Evolutionary conservation across 345 rosid genomes (phyloP).

Genomic region (Rubroshorea leprosula): DNA sequence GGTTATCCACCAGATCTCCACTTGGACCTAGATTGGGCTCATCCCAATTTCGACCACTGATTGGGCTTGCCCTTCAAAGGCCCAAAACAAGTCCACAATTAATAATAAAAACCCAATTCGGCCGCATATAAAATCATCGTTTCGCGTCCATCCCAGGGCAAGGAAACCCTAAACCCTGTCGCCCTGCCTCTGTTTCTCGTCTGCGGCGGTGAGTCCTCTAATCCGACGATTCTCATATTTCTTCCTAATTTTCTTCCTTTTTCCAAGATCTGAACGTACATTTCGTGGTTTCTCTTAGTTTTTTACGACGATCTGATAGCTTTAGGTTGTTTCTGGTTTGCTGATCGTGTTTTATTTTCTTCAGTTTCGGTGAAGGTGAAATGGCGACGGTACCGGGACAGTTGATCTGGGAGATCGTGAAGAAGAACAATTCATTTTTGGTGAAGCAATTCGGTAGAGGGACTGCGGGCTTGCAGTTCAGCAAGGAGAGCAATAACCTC

Average conservation of each 20-base stretch:
- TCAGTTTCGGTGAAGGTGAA: neutral
- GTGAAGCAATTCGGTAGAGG: slow-evolving; percentile 77
- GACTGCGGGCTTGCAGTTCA: slow-evolving; percentile 47
- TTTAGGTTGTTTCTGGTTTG: too few species aligned
- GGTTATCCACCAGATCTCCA: too few species aligned
- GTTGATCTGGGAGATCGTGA: slow-evolving; percentile 75
- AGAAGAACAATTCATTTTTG: slow-evolving; percentile 65
- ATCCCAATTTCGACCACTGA: too few species aligned
- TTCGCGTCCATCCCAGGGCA: neutral
- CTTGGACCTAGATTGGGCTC: too few species aligned
- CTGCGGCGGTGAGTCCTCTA: neutral
- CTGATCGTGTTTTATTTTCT: neutral
- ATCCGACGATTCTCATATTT: too few species aligned
- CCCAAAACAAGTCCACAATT: too few species aligned
- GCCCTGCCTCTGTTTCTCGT: neutral
- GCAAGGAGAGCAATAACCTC: slow-evolving; percentile 71
- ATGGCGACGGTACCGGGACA: slow-evolving; percentile 75
- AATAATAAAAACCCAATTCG: neutral
- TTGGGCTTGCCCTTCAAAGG: too few species aligned
- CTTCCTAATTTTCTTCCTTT: too few species aligned
- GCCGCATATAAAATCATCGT: neutral
- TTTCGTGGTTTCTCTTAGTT: too few species aligned
- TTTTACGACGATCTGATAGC: neutral
- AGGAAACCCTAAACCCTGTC: neutral
- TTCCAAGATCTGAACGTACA: too few species aligned